Conservation (phyloP, 192 early-diverging fungal genomes). For the Neocallimastix lanati region DNA sequence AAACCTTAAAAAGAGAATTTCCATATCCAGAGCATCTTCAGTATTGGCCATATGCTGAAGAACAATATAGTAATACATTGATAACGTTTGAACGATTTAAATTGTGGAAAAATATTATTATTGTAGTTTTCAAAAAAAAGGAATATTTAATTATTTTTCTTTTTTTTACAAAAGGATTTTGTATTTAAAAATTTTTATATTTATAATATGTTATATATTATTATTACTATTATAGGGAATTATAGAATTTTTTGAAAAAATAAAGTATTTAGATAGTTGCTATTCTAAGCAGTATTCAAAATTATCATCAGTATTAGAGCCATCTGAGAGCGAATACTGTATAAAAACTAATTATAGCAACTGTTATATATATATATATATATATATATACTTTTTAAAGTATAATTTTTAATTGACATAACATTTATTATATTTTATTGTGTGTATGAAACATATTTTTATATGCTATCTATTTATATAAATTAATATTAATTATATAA, state of each 20-base stretch:
- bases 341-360: background rate
- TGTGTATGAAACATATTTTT: too few species aligned
- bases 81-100: background rate
- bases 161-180: too few species aligned
- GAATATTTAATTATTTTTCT: too few species aligned
- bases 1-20: background rate
- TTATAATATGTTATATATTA: too few species aligned
- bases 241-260: background rate
- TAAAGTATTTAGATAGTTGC: background rate
- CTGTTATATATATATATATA: background rate
- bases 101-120: background rate
- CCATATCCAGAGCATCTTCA: background rate
- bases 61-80: background rate
- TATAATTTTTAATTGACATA: too few species aligned
- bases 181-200: too few species aligned
- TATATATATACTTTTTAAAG: too few species aligned
- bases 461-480: too few species aligned
- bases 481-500: too few species aligned
- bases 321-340: background rate
- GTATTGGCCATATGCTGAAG: background rate
- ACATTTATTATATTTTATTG: too few species aligned
- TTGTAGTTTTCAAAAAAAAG: background rate
- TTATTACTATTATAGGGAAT: background rate
- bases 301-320: background rate
- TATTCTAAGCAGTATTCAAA: background rate